These are phyloP conservation scores for Lactarius deliciosus DNA, from an alignment of 768 basidiomycete genomes.

Conservation along the genomic window DNA sequence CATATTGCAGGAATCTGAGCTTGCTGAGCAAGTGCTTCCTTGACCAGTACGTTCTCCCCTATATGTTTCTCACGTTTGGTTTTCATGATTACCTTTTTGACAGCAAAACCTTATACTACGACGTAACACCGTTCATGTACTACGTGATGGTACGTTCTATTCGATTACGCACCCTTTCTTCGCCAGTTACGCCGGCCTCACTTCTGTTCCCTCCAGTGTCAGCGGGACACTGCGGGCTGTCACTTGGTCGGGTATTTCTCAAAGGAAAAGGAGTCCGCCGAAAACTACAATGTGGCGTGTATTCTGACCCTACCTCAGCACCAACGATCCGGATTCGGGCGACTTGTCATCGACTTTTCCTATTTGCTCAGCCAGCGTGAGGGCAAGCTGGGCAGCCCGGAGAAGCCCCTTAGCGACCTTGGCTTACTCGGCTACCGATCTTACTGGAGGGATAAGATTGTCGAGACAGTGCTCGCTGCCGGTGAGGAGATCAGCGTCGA, in stretches of 20 bases:
- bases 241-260: conserved; percentile 98
- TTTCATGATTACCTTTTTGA: conserved; percentile 10
- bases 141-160: conserved; percentile 84
- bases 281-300: conserved; percentile 98
- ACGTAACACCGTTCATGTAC: conserved; percentile 99
- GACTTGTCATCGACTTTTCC: conserved; percentile 94
- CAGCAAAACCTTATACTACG: conserved; percentile 98
- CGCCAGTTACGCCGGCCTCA: conserved; percentile 2
- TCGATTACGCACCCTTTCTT: neutral
- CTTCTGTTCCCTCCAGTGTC: conserved; percentile 47
- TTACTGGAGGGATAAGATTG: conserved; percentile 96
- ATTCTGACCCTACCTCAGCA: conserved; percentile 98
- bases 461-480: conserved; percentile 77
- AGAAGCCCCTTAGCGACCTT: conserved; percentile 95
- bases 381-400: conserved; percentile 92
- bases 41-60: conserved; percentile 73
- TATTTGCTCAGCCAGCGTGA: conserved; percentile 98
- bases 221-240: conserved; percentile 85
- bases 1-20: conserved; percentile 97
- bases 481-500: conserved; percentile 84
- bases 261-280: conserved; percentile 97
- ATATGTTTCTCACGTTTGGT: conserved; percentile 1
- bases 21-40: conserved; percentile 97
- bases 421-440: conserved; percentile 91
- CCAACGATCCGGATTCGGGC: conserved; percentile 94